Conservation (phyloP, 2,329 filamentous ascomycete species). For the Bipolaris zeicola region DNA sequence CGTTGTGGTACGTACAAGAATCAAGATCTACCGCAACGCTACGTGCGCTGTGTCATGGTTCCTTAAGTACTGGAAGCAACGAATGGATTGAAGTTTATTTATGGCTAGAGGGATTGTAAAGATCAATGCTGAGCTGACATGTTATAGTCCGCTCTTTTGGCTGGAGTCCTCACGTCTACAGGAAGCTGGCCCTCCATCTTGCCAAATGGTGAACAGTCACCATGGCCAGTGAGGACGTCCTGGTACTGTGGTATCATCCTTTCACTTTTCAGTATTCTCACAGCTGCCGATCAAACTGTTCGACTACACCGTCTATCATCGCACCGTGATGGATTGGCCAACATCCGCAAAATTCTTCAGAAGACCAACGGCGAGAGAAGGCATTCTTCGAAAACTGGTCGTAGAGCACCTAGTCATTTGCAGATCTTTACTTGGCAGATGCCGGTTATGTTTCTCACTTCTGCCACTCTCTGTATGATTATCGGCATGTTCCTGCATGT, state of each 20-base stretch:
- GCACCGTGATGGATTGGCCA: conserved; percentile 46
- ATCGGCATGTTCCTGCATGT: conserved; percentile 48
- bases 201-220: conserved; percentile 43
- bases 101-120: neutral
- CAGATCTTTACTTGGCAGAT: conserved; percentile 49
- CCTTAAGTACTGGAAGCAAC: neutral
- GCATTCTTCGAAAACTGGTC: conserved; percentile 26
- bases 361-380: conserved; percentile 30
- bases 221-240: conserved; percentile 51
- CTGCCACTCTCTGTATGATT: conserved; percentile 46
- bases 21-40: neutral
- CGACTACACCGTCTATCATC: conserved; percentile 51
- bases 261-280: conserved; percentile 57
- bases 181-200: conserved; percentile 53
- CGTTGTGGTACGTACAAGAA: conserved; percentile 43
- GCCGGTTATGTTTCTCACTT: conserved; percentile 45
- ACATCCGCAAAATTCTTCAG: conserved; percentile 46
- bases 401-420: conserved; percentile 29
- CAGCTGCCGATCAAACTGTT: conserved; percentile 52
- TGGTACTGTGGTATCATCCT: conserved; percentile 56
- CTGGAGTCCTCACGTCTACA: conserved; percentile 51
- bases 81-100: neutral
- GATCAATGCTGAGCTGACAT: neutral
- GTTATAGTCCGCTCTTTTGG: conserved; percentile 45
- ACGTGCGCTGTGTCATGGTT: neutral